Conservation (phyloP, 305 asterid species). For the Fraxinus platypoda region DNA sequence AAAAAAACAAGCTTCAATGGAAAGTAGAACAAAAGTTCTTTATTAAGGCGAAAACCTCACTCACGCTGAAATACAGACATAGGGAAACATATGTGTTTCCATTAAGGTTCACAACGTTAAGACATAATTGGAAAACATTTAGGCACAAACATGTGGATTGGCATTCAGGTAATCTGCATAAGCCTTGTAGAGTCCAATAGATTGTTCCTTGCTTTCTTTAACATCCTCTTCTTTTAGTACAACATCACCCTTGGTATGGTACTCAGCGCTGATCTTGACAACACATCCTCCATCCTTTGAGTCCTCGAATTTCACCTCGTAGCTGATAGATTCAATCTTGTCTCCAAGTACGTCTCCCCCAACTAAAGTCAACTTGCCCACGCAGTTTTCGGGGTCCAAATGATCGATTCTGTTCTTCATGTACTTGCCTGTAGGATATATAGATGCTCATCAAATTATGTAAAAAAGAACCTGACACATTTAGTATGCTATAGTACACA, state of each 20-base stretch:
- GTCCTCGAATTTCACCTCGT: conserved; percentile 31
- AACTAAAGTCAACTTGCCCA: conserved; percentile 30
- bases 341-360: conserved; percentile 35
- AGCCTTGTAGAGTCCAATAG: conserved; percentile 26
- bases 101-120: neutral
- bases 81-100: neutral
- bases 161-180: conserved; percentile 26
- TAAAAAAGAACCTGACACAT: no score
- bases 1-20: neutral
- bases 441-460: no score
- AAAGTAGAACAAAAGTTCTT: neutral
- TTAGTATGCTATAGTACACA: no score
- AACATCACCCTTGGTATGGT: conserved; percentile 25
- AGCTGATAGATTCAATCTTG: conserved; percentile 28
- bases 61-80: neutral
- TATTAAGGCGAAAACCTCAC: neutral
- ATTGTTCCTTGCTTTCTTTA: conserved; percentile 21
- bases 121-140: neutral
- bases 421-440: no score
- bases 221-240: conserved; percentile 30
- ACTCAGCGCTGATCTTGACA: conserved; percentile 21
- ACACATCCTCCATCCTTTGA: conserved; percentile 32
- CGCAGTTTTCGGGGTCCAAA: conserved; percentile 15
- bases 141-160: conserved; percentile 29
- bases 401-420: neutral